A percentile compares a stretch with the other conserved stretches of the same genome.
Evolutionary conservation across 1,284 basidiomycete genomes (phyloP).

Genomic region (Boletus albobrunnescens): DNA sequence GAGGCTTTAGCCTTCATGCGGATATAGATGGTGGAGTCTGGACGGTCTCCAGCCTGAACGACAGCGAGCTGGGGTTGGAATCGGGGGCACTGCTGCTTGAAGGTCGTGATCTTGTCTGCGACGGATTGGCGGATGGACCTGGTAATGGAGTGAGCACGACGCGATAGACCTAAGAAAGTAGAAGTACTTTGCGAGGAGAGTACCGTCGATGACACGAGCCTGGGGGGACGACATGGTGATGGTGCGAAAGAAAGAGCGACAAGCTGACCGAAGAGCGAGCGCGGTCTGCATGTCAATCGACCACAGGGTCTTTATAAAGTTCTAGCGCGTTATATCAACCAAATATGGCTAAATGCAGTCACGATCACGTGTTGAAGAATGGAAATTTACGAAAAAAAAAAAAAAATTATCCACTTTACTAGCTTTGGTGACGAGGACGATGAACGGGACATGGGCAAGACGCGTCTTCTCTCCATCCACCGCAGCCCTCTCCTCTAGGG

Average conservation of each 20-base stretch:
- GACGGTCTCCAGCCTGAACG: conserved; percentile 89
- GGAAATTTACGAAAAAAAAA: conserved; percentile 3
- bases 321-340: not conserved
- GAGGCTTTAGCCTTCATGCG: conserved; percentile 98
- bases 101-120: conserved; percentile 57
- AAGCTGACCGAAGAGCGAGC: conserved; percentile 1
- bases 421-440: conserved; percentile 22
- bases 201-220: conserved; percentile 81
- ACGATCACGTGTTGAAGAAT: conserved; percentile 24
- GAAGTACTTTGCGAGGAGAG: conserved; percentile 79
- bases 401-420: not conserved
- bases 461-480: conserved; percentile 55
- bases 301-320: not conserved
- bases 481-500: conserved; percentile 48
- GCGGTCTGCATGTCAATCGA: conserved; percentile 6
- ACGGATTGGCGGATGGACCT: conserved; percentile 81
- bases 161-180: not conserved
- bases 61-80: conserved; percentile 91
- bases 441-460: conserved; percentile 50
- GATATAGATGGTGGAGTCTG: conserved; percentile 91
- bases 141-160: conserved; percentile 10
- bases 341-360: not conserved
- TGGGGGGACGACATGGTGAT: conserved; percentile 45
- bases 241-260: conserved; percentile 38
- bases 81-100: conserved; percentile 66